Percentiles rank a stretch among this genome's conserved stretches.
phyloP scores from a whole-genome alignment of 1,284 basidiomycete genomes.

The Puccinia novopanici region DNA sequence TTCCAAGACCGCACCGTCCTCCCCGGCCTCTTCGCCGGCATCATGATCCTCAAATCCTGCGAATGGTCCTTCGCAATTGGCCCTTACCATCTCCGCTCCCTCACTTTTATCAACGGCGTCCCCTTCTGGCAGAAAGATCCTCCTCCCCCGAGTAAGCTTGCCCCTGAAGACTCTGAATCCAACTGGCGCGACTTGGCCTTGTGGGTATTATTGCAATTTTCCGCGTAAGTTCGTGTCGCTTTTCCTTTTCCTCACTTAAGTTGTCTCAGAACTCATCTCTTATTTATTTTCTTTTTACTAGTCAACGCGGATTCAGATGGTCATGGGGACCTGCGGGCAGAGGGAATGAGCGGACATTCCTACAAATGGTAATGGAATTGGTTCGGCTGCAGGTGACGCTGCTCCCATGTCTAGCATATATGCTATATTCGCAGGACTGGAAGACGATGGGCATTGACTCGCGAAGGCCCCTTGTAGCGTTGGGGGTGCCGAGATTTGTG shows the following conservation, averaged over 20 bases:
- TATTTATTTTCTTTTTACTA: not conserved
- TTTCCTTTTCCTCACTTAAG: not conserved
- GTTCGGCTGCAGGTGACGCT: not conserved
- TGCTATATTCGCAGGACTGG: constrained; percentile 13
- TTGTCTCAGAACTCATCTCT: not conserved
- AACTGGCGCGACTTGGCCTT: not conserved
- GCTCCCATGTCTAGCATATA: constrained; percentile 2
- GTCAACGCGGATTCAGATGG: constrained; percentile 29
- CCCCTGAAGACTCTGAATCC: not conserved
- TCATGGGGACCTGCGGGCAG: constrained; percentile 21
- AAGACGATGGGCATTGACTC: not conserved
- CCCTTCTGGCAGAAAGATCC: not conserved
- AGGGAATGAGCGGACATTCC: constrained; percentile 4
- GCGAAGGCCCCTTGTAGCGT: not conserved
- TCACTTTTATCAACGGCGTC: constrained; percentile 6
- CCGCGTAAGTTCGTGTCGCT: not conserved
- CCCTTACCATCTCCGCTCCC: not conserved
- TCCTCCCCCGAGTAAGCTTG: not conserved
- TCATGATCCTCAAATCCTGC: constrained; percentile 7
- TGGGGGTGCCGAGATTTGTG: constrained; percentile 28
- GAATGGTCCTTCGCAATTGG: constrained; percentile 29
- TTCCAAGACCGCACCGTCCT: not conserved
- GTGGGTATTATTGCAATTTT: not conserved
- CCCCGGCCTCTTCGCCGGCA: not conserved
- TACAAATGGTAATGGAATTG: not conserved